These are phyloP conservation scores for Decorospora gaudefroyi DNA, from an alignment of 2,329 filamentous ascomycete species.

Conservation along the genomic window DNA sequence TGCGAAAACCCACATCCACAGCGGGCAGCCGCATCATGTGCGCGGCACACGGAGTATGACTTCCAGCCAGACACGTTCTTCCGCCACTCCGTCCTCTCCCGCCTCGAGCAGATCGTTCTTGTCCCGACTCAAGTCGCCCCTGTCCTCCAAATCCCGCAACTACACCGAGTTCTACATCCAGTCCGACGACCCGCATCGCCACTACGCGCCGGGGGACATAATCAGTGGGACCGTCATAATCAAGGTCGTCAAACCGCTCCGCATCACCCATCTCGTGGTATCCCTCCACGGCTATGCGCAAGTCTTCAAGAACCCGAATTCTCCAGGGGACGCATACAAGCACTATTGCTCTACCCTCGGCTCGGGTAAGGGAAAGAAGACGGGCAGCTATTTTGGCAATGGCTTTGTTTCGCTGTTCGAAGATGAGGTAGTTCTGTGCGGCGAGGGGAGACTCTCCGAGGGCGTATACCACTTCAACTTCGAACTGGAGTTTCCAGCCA, in stretches of 20 bases:
- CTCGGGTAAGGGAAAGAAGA: conserved; percentile 58
- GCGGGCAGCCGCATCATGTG: conserved; percentile 49
- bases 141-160: conserved; percentile 63
- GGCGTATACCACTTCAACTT: conserved; percentile 81
- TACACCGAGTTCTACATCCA: conserved; percentile 78
- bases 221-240: conserved; percentile 74
- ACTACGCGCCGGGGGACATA: conserved; percentile 74
- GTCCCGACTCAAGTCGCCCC: conserved; percentile 61
- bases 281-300: conserved; percentile 78
- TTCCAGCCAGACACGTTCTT: conserved; percentile 44
- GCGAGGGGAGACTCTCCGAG: conserved; percentile 73
- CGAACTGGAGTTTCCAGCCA: conserved; percentile 69
- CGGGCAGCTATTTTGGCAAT: conserved; percentile 68
- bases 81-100: conserved; percentile 37
- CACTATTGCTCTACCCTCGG: conserved; percentile 56
- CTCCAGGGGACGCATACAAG: conserved; percentile 60
- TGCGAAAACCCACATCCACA: conserved; percentile 18
- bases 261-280: conserved; percentile 79
- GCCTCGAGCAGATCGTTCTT: conserved; percentile 49
- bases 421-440: conserved; percentile 79
- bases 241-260: conserved; percentile 72
- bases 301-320: conserved; percentile 72
- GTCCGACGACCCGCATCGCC: conserved; percentile 75
- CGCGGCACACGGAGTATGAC: conserved; percentile 46
- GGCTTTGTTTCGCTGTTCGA: conserved; percentile 81